These are phyloP conservation scores for Austropuccinia psidii DNA, from an alignment of 1,284 basidiomycete species.

Conservation along the genomic window DNA sequence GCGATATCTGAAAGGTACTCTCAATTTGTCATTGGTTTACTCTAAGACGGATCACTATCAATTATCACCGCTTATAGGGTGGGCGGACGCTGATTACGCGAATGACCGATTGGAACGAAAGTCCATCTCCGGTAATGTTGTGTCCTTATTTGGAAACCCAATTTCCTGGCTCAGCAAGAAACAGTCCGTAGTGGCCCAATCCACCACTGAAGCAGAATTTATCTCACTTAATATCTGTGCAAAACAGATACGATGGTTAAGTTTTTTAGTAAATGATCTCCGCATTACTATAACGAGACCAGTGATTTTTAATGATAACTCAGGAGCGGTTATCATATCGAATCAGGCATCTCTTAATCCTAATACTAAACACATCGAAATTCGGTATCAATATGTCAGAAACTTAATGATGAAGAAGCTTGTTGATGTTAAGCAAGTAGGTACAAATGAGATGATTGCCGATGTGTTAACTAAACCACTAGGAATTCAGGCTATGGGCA, in stretches of 20 bases:
- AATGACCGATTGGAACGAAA: background rate
- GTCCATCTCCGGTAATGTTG: background rate
- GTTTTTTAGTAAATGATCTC: background rate
- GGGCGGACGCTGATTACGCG: constrained; percentile 16
- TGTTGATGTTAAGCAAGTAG: background rate
- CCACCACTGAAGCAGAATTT: background rate
- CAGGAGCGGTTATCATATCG: background rate
- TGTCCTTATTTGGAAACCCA: background rate
- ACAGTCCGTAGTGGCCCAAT: constrained; percentile 1
- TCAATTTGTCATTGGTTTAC: background rate
- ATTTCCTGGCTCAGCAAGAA: constrained; percentile 6
- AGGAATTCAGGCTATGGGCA: no score
- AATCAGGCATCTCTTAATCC: background rate
- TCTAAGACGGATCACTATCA: background rate
- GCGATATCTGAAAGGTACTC: background rate
- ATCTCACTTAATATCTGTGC: background rate
- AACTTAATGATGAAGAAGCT: background rate
- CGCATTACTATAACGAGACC: background rate
- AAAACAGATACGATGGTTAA: constrained; percentile 2
- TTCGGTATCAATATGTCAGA: background rate
- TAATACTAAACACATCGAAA: background rate
- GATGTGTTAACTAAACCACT: constrained; percentile 5
- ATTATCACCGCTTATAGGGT: no score
- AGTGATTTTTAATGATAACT: background rate
- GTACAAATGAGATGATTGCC: background rate